These are phyloP conservation scores for Arthrobotrys megalospora DNA, from an alignment of 2,329 filamentous ascomycete genomes.

Conservation along the genomic window DNA sequence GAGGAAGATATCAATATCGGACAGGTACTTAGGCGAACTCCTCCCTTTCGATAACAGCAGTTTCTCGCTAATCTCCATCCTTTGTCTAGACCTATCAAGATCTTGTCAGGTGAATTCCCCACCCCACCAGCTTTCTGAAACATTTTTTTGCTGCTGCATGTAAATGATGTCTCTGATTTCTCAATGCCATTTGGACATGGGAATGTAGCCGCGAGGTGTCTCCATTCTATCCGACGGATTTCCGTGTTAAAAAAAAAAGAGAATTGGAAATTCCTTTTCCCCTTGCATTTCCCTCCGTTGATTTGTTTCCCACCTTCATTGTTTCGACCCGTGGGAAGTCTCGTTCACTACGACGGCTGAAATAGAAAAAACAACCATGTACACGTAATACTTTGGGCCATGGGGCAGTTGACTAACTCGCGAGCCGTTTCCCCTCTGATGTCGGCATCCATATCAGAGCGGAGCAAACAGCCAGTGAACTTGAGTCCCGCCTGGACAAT, in stretches of 20 bases:
- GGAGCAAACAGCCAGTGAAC: conserved; percentile 55
- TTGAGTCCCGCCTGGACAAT: conserved; percentile 54
- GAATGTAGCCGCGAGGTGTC: conserved; percentile 28
- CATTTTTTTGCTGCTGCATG: conserved; percentile 6
- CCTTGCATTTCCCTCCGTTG: neutral
- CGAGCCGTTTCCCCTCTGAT: conserved; percentile 23
- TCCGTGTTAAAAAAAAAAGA: neutral
- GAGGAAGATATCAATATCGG: conserved; percentile 47
- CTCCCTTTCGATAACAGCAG: conserved; percentile 10
- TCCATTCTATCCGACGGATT: conserved; percentile 4
- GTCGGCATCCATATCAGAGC: conserved; percentile 42
- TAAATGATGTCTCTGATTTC: conserved; percentile 25
- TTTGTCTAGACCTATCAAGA: conserved; percentile 59
- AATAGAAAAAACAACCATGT: conserved; percentile 3
- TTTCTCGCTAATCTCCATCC: conserved; percentile 58
- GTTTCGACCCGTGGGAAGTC: neutral
- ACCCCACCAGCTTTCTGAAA: conserved; percentile 17
- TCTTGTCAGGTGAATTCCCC: conserved; percentile 58
- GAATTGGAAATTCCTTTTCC: neutral
- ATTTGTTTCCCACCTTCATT: neutral
- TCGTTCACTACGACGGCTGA: neutral
- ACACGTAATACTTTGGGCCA: conserved; percentile 29
- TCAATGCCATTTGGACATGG: conserved; percentile 24
- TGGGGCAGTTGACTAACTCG: conserved; percentile 16
- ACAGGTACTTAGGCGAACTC: conserved; percentile 61